Base-by-base conservation (phyloP, 371 early-diverging fungal species). In the Mucor velutinosus region DNA sequence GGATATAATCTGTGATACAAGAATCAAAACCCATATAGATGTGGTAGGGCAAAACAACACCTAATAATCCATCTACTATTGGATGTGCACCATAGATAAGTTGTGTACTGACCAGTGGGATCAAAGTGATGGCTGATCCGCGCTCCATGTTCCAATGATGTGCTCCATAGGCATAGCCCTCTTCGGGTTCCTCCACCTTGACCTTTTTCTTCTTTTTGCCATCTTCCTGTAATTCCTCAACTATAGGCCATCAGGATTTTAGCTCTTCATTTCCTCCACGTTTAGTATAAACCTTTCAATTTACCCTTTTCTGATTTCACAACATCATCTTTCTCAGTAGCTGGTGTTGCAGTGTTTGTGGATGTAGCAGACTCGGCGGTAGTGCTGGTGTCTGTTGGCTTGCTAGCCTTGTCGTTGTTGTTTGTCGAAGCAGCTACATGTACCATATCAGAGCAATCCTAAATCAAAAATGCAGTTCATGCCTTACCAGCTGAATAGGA, bases 41-140 rank as follows among this genome's bases (percentile, higher is more conserved):
- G 83, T 98, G 97, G 60, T 94, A 83, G 19, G 97, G 97, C 62
- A 97, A 71, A 41, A 95, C 93, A 17, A 96, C 87, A 39, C 95
- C 96, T 59, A 98, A 71, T 23, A 88, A 80, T 71, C 96, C 90
- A 77, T 98, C 97, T 67, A 91, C 90, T 63, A 92, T 82, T 11
- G 95, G 91, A 71, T 92, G 88, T 32, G 95, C 85, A 15, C 97
- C 97, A 58, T 87, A 86, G 57, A 92, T 60, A 39, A 92, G 73
- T 30, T 94, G 91, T 32, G 90, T 89, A 33, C 82, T 90, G 27
- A 95, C 70, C 19, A 96, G 73, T 12, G 96, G 96, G 47, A 95
- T 74, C 67, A 92, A 76, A 8, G 89, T 81, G 27, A 94, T 41
- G n/a, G 94, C 86, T 32, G 95, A 74, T 17, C 84, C 88, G 27